These are phyloP conservation scores for Cercospora nicotianae DNA, from an alignment of 2,329 filamentous ascomycete genomes.

Conservation along the genomic window DNA sequence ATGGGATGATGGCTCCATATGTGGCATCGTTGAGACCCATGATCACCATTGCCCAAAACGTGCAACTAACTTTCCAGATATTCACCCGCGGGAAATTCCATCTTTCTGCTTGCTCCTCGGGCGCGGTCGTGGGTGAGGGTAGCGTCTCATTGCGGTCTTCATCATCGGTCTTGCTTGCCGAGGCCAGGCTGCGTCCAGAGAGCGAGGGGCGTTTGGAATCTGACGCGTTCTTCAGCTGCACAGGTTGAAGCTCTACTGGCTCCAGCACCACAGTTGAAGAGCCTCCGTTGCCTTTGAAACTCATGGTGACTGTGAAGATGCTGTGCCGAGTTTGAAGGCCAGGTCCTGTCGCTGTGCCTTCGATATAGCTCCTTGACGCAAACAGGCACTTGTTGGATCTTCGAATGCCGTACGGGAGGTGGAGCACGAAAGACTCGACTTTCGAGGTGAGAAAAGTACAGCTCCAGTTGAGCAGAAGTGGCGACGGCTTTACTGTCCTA, in stretches of 20 bases:
- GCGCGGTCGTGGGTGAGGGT: constrained; percentile 49
- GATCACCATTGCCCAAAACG: constrained; percentile 63
- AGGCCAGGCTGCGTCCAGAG: constrained; percentile 28
- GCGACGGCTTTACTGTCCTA: constrained; percentile 12
- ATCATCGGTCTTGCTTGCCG: constrained; percentile 11
- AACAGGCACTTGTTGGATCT: background rate
- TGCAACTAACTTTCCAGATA: constrained; percentile 58
- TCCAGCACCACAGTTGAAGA: constrained; percentile 34
- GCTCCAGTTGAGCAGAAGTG: constrained; percentile 4
- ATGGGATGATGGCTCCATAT: constrained; percentile 50
- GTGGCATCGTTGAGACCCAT: constrained; percentile 67
- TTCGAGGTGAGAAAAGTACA: background rate
- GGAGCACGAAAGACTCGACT: background rate
- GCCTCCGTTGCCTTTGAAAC: constrained; percentile 25
- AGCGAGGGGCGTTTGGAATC: constrained; percentile 28
- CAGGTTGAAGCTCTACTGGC: constrained; percentile 31
- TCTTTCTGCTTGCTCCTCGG: constrained; percentile 48
- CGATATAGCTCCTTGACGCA: background rate
- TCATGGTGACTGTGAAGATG: constrained; percentile 13
- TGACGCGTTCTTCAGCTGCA: constrained; percentile 22
- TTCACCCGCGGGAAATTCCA: constrained; percentile 67
- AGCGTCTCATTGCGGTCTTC: constrained; percentile 42
- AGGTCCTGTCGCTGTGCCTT: background rate
- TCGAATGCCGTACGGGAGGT: background rate
- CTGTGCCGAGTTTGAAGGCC: background rate